Conservation (phyloP, 108 stramenopile species). For the Cafeteria roenbergensis region DNA sequence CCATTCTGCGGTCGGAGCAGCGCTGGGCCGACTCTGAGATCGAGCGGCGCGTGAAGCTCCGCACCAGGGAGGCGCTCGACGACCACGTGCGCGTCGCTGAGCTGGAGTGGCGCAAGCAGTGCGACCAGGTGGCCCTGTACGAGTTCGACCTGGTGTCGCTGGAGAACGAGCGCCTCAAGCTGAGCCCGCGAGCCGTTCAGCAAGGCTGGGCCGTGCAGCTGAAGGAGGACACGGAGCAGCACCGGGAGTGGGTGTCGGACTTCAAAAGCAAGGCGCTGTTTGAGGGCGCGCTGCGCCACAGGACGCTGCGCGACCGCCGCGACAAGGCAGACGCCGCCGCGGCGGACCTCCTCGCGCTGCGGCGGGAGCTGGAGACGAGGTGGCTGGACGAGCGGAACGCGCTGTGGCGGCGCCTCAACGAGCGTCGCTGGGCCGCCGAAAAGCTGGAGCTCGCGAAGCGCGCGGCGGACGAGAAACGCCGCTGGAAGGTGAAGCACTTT, state of each 20-base stretch:
- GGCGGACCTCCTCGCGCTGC: not conserved
- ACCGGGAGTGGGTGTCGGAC: not conserved
- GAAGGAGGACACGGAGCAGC: not conserved
- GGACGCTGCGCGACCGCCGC: not conserved
- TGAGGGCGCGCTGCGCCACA: not conserved
- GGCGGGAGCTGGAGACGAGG: not conserved
- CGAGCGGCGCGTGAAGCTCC: not conserved
- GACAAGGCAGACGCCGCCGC: not conserved
- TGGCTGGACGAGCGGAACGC: slow-evolving; percentile 8
- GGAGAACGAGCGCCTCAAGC: not conserved
- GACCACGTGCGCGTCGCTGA: not conserved
- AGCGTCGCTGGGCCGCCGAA: slow-evolving; percentile 6
- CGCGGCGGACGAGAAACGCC: slow-evolving; percentile 15
- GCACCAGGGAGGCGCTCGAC: not conserved
- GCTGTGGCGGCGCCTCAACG: not conserved
- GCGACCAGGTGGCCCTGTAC: not conserved
- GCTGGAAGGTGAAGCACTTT: slow-evolving; percentile 18
- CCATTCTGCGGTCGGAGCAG: slow-evolving; percentile 5
- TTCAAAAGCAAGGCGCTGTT: not conserved
- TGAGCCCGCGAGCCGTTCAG: not conserved
- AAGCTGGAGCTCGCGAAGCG: slow-evolving; percentile 12
- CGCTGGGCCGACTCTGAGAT: not conserved
- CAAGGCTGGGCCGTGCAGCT: not conserved
- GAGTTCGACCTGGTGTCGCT: not conserved
- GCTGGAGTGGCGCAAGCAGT: not conserved